Evolutionary conservation across 1,139 yeast genomes (phyloP).

Genomic region (Debaryomycetaceae sp.): DNA sequence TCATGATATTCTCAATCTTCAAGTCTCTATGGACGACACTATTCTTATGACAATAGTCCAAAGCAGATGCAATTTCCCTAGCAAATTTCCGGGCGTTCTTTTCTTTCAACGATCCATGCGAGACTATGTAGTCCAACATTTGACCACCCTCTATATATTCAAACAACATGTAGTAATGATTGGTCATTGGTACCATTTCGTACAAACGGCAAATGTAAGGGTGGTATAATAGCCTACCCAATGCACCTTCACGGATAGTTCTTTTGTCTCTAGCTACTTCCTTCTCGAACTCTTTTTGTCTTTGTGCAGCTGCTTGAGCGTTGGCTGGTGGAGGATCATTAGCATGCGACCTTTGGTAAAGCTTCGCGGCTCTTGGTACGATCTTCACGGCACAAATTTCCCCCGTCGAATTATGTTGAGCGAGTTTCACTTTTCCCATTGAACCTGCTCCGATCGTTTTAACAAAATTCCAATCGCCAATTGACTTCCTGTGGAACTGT

Average conservation of each 20-base stretch:
- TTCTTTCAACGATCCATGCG: conserved; percentile 93
- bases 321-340: conserved; percentile 62
- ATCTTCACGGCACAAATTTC: conserved; percentile 87
- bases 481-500: conserved; percentile 79
- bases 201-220: conserved; percentile 89
- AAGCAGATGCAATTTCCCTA: conserved; percentile 91
- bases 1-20: conserved; percentile 94
- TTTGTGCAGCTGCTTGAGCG: conserved; percentile 54
- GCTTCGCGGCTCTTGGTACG: conserved; percentile 74
- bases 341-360: conserved; percentile 73
- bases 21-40: conserved; percentile 96
- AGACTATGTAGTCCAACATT: conserved; percentile 93
- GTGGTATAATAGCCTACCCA: conserved; percentile 86
- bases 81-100: conserved; percentile 93
- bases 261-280: conserved; percentile 90
- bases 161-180: conserved; percentile 94
- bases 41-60: conserved; percentile 89
- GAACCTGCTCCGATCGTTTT: conserved; percentile 98
- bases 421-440: conserved; percentile 97
- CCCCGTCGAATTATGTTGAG: conserved; percentile 75
- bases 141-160: conserved; percentile 98
- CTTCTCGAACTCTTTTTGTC: conserved; percentile 74
- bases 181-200: conserved; percentile 95
- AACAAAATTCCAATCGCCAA: conserved; percentile 96
- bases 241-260: conserved; percentile 91